Conservation (phyloP, 2,329 filamentous ascomycete species). For the Fusarium chaquense region DNA sequence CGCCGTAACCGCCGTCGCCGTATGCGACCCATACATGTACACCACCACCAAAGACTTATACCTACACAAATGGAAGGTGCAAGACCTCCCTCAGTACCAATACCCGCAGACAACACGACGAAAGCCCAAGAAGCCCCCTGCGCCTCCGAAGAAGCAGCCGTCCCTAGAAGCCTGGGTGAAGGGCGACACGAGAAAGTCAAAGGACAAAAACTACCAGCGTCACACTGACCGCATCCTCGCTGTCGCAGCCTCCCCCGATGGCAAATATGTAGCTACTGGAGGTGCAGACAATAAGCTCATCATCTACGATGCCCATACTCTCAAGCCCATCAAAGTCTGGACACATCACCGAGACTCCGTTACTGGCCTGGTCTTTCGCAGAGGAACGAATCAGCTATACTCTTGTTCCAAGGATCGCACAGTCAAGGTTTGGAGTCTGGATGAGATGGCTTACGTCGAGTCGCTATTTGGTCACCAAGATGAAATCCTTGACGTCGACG, state of each 20-base stretch:
- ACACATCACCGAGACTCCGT: conserved; percentile 92
- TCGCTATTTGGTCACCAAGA: conserved; percentile 98
- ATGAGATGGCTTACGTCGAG: conserved; percentile 93
- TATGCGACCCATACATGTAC: conserved; percentile 84
- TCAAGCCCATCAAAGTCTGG: conserved; percentile 85
- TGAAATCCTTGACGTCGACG: conserved; percentile 84
- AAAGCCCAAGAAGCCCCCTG: conserved; percentile 68
- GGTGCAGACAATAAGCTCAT: conserved; percentile 87
- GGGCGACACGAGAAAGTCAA: conserved; percentile 69
- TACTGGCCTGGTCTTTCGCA: conserved; percentile 85
- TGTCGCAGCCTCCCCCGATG: conserved; percentile 88
- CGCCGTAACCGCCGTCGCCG: conserved; percentile 82
- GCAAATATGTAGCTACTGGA: conserved; percentile 90
- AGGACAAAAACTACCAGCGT: conserved; percentile 76
- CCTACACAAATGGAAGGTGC: conserved; percentile 90
- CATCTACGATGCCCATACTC: conserved; percentile 84
- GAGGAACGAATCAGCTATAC: conserved; percentile 91
- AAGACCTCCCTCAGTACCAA: conserved; percentile 71
- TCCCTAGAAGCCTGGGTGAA: conserved; percentile 72
- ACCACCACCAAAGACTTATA: conserved; percentile 87
- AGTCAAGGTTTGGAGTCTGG: conserved; percentile 93
- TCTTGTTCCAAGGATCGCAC: conserved; percentile 91
- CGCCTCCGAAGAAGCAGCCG: conserved; percentile 71
- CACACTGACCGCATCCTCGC: conserved; percentile 85
- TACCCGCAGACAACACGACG: conserved; percentile 69